Evolutionary conservation across 257 asterid genomes (phyloP), one percentile per base, ranked within the genome.

Genomic region (Pogostemon cablin): DNA sequence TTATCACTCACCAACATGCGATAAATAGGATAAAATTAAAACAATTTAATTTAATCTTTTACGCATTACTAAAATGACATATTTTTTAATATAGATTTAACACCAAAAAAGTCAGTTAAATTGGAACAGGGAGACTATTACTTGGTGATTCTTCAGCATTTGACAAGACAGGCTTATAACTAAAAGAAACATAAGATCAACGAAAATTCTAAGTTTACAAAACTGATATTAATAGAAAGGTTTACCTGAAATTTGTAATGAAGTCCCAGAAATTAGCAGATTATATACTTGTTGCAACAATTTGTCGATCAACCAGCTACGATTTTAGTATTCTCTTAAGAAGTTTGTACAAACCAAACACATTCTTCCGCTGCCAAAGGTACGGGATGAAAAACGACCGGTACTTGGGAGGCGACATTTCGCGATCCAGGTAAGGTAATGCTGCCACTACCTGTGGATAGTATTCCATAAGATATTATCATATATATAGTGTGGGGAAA

Each of bases 351-450:
- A 86, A 62, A 81, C 98, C 98, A 55, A 91, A 95, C n/a, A 89
- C 93, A 72, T 91, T 95, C 74, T 79, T 84, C 77, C 83, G 82
- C 78, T 85, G 97, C 98, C 99, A 95, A 37, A 80, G 89, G 78
- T 85, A 72, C 0, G 98, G 98, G 67, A 91, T 84, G 55, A 89
- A 95, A 88, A 95, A 95, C 2, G 99, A 95, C 20, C 99, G 84
- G 84, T 87, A 80, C 76, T 77, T 50, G 52, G 98, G 84, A 61
- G 99, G 99, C 6, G 99, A 95, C 85, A 91, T 75, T 80, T 95
- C 99, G 15, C 98, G 83, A 58, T 89, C 99, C 61, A 93, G 86
- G 81, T 91, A 93, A 25, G 87, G 99, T 39, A 93, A 73, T 67
- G 92, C 99, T 47, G 96, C 99, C 78, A 91, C 93, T 4, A 72